A percentile compares a stretch with the other conserved stretches of the same genome.
These are phyloP conservation scores for Dictyostelium firmibasis DNA, from an alignment of 78 protist species.

Conservation along the genomic window DNA sequence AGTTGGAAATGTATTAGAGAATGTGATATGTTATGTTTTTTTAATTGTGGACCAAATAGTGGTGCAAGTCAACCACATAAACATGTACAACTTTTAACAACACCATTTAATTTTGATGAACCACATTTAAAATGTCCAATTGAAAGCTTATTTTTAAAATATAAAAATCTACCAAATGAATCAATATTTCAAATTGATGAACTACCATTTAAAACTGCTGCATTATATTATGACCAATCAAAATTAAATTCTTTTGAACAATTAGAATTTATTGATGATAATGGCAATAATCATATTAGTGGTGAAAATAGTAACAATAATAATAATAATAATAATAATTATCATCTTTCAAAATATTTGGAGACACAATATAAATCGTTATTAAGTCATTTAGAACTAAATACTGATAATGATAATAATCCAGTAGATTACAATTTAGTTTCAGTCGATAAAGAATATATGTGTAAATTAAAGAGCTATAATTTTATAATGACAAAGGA, in stretches of 20 bases:
- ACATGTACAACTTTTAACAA: constrained; percentile 46
- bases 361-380: constrained; percentile 14
- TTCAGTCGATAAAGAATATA: not conserved
- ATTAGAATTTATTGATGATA: not conserved
- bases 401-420: not conserved
- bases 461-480: constrained; percentile 39
- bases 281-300: too few relatives aligned
- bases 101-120: constrained; percentile 27
- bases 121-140: constrained; percentile 37
- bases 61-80: constrained; percentile 77
- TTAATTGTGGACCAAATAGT: constrained; percentile 71
- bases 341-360: not conserved
- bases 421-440: not conserved
- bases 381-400: constrained; percentile 18
- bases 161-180: not conserved
- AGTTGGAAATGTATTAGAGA: constrained; percentile 65
- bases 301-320: not conserved
- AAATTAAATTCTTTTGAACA: not conserved
- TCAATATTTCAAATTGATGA: constrained; percentile 20
- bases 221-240: not conserved
- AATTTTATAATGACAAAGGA: constrained; percentile 61
- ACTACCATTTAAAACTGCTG: constrained; percentile 44
- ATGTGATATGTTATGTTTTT: constrained; percentile 68
- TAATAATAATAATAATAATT: not conserved
- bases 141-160: constrained; percentile 6